These are phyloP conservation scores for Juncus effusus DNA, from an alignment of 176 grass and related monocot species.

Conservation along the genomic window DNA sequence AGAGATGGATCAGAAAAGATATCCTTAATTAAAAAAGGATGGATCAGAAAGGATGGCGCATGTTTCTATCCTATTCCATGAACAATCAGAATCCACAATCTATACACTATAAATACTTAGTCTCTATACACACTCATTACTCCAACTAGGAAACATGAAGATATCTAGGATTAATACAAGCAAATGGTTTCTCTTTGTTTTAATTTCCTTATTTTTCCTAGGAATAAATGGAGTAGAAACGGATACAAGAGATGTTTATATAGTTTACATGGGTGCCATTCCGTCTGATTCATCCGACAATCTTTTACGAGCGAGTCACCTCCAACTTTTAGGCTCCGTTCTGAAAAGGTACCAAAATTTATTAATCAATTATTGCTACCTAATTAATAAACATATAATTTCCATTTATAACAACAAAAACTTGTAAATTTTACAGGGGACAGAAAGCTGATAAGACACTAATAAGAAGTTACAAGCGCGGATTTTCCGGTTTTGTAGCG, in stretches of 20 bases:
- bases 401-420: neutral
- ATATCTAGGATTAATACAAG: neutral
- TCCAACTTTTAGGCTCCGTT: conserved; percentile 53
- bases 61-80: conserved; percentile 4
- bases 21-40: conserved; percentile 5
- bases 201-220: neutral
- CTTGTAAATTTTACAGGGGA: conserved; percentile 23
- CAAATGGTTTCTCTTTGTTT: conserved; percentile 12
- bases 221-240: neutral
- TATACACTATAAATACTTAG: conserved; percentile 19
- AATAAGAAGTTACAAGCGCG: conserved; percentile 65
- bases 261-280: conserved; percentile 82
- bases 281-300: conserved; percentile 32
- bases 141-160: conserved; percentile 14
- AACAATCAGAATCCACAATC: conserved; percentile 14
- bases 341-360: conserved; percentile 41
- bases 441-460: conserved; percentile 31
- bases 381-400: neutral
- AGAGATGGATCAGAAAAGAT: too few species aligned
- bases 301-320: conserved; percentile 44
- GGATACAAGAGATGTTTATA: conserved; percentile 40
- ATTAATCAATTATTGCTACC: neutral
- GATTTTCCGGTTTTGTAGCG: conserved; percentile 80
- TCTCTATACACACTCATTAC: neutral
- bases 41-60: conserved; percentile 11